Conservation (phyloP, 192 early-diverging fungal genomes). For the Backusella parvicylindrica region DNA sequence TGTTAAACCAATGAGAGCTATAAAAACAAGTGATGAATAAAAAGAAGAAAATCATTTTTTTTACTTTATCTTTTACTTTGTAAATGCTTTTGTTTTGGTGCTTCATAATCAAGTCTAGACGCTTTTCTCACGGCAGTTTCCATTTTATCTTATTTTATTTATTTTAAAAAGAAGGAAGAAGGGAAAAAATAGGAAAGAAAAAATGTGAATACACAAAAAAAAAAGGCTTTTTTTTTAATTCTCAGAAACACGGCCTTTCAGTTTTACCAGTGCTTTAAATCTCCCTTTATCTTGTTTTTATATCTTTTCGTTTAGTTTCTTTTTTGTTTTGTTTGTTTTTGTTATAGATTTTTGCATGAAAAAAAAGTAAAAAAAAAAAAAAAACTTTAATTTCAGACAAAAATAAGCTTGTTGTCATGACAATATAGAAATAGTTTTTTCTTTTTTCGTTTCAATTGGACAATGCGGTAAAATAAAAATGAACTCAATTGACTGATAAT, state of each 20-base stretch:
- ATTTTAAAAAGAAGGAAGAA: neutral
- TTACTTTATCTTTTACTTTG: constrained; percentile 40
- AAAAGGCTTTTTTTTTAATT: neutral
- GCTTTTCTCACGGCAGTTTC: constrained; percentile 74
- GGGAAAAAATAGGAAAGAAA: constrained; percentile 5
- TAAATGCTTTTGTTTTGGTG: constrained; percentile 98
- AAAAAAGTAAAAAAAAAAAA: neutral
- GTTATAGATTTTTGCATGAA: neutral
- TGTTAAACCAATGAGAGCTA: constrained; percentile 27
- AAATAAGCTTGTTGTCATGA: neutral
- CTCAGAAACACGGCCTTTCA: neutral
- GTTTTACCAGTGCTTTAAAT: neutral
- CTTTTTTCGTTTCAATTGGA: neutral
- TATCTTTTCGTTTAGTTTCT: neutral
- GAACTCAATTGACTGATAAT: neutral
- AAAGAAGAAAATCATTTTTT: neutral
- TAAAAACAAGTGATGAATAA: neutral
- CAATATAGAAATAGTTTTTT: neutral
- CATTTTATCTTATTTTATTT: constrained; percentile 28
- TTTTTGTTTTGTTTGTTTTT: neutral
- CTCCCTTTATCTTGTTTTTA: neutral
- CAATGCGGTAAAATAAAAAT: neutral
- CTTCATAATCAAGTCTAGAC: constrained; percentile 76
- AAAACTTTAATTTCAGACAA: neutral
- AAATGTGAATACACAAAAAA: neutral